A percentile compares a stretch with the other conserved stretches of the same genome.
These are phyloP conservation scores for Fomitopsis pulvina DNA, from an alignment of 768 basidiomycete genomes.

Conservation along the genomic window DNA sequence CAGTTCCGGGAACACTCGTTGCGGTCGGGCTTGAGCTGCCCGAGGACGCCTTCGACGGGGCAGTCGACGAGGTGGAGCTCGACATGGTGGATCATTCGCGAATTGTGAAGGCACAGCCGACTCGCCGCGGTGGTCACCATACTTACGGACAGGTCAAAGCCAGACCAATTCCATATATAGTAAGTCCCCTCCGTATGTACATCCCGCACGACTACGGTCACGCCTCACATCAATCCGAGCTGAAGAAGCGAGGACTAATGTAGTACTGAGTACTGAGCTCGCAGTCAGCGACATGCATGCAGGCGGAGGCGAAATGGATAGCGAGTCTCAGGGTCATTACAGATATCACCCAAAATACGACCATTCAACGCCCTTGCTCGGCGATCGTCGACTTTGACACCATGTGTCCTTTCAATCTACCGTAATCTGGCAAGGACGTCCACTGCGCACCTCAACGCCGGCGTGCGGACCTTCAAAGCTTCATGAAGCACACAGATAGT, in stretches of 20 bases:
- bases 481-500: background rate
- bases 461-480: background rate
- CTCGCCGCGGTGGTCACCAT: no score
- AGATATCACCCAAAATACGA: background rate
- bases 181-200: no score
- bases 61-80: background rate
- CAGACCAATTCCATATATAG: no score
- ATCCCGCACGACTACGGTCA: no score
- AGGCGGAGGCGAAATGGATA: no score
- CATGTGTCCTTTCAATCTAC: background rate
- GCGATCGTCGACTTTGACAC: background rate
- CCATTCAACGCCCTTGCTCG: background rate
- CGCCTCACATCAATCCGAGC: no score
- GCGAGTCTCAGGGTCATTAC: background rate
- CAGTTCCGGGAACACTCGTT: background rate
- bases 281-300: no score
- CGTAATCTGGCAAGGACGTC: background rate
- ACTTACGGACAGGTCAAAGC: no score
- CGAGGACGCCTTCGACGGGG: constrained; percentile 4
- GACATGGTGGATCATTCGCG: background rate
- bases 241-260: no score
- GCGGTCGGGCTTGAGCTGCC: background rate
- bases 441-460: background rate
- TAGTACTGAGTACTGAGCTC: no score
- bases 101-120: background rate